These are phyloP conservation scores for Heterobasidion parviporum DNA, from an alignment of 1,284 basidiomycete genomes.

Conservation along the genomic window DNA sequence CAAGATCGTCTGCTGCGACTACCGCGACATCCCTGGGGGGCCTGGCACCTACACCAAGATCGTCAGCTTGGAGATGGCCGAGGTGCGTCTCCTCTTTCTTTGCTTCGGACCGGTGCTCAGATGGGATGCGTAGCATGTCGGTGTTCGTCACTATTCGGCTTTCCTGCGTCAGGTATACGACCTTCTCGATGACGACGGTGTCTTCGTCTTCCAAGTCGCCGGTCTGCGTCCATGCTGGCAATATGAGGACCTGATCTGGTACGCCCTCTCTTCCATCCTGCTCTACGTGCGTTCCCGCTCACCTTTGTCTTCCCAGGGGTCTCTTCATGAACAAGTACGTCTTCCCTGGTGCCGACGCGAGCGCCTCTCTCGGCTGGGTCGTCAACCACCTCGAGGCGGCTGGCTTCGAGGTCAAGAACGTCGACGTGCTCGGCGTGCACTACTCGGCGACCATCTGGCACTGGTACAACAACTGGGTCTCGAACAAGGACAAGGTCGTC, in stretches of 20 bases:
- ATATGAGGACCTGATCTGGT: conserved; percentile 96
- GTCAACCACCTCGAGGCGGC: conserved; percentile 80
- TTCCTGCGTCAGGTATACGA: conserved; percentile 93
- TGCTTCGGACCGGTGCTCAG: conserved; percentile 3
- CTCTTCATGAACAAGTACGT: conserved; percentile 96
- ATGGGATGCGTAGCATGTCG: conserved; percentile 65
- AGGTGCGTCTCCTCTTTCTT: conserved; percentile 38
- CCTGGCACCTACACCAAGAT: conserved; percentile 90
- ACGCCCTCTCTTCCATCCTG: conserved; percentile 13
- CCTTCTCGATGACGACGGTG: conserved; percentile 90
- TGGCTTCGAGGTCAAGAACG: conserved; percentile 94
- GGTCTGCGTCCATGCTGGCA: conserved; percentile 94
- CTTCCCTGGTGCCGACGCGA: conserved; percentile 98
- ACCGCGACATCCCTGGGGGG: conserved; percentile 83
- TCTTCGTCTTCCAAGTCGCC: conserved; percentile 94
- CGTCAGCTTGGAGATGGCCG: conserved; percentile 96
- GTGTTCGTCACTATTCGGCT: conserved; percentile 84
- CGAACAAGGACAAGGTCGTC: conserved; percentile 82
- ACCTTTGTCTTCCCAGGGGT: conserved; percentile 38
- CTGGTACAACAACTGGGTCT: conserved; percentile 96
- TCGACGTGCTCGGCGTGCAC: conserved; percentile 95
- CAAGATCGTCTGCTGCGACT: conserved; percentile 91
- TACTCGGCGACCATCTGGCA: conserved; percentile 91
- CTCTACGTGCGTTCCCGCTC: not conserved
- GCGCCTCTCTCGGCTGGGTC: conserved; percentile 94